These are phyloP conservation scores for Starmerella vaccinii DNA, from an alignment of 805 yeast genomes.

Conservation along the genomic window DNA sequence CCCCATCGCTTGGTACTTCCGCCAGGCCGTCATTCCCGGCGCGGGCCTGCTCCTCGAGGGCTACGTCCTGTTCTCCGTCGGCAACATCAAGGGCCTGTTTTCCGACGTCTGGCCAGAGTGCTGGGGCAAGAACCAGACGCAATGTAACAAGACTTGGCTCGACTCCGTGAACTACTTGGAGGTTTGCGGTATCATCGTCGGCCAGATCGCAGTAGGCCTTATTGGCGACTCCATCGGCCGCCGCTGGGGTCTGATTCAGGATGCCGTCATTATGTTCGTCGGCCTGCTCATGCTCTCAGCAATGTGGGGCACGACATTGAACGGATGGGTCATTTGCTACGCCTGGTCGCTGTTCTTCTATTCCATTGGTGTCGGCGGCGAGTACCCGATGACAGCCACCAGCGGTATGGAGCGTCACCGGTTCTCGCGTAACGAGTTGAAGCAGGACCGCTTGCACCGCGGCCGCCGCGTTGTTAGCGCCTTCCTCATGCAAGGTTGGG, in stretches of 20 bases:
- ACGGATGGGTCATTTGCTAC: conserved; percentile 46
- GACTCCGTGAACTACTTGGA: conserved; percentile 32
- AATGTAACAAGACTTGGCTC: conserved; percentile 31
- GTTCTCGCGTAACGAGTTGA: conserved; percentile 25
- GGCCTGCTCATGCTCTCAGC: conserved; percentile 53
- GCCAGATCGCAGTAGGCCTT: conserved; percentile 50
- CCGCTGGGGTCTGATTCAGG: conserved; percentile 49
- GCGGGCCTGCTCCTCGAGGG: conserved; percentile 34
- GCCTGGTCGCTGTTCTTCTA: conserved; percentile 41
- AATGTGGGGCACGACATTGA: conserved; percentile 45
- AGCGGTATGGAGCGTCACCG: conserved; percentile 52
- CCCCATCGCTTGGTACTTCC: conserved; percentile 31
- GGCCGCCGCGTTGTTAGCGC: conserved; percentile 33
- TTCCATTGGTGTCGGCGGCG: conserved; percentile 52
- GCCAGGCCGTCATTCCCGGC: conserved; percentile 33
- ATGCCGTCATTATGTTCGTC: conserved; percentile 46
- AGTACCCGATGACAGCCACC: conserved; percentile 55
- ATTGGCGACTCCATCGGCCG: conserved; percentile 51
- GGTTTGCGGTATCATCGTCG: conserved; percentile 45
- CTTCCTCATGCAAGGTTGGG: conserved; percentile 32
- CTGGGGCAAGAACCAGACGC: conserved; percentile 27
- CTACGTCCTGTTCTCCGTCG: conserved; percentile 33
- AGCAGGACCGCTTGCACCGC: conserved; percentile 34
- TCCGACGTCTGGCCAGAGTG: conserved; percentile 33
- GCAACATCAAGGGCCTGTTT: conserved; percentile 30